Conservation (phyloP, 176 grass and related monocot species). For the Aegilops bicornis region DNA sequence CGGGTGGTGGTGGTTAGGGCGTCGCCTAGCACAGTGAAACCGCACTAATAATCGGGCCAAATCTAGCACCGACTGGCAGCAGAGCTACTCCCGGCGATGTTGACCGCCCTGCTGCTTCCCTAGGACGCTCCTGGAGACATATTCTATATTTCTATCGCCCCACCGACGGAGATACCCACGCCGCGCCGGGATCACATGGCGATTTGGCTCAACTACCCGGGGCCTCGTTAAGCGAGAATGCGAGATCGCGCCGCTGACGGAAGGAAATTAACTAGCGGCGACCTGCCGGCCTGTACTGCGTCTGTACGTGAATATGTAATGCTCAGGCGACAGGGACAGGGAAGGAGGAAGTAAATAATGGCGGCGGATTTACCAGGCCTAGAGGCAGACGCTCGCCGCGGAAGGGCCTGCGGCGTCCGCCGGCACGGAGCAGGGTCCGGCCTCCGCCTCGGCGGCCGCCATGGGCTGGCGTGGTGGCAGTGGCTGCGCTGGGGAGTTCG, state of each 20-base stretch:
- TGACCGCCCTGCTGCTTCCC: slow-evolving; percentile 30
- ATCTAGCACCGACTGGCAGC: slow-evolving; percentile 25
- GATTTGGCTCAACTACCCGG: neutral
- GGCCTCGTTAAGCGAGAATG: neutral
- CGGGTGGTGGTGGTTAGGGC: slow-evolving; percentile 51
- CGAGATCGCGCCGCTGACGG: slow-evolving; percentile 25
- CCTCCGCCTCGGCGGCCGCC: slow-evolving; percentile 19
- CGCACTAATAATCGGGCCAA: slow-evolving; percentile 32
- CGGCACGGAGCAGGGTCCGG: neutral
- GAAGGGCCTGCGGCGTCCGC: neutral
- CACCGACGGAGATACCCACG: slow-evolving; percentile 18
- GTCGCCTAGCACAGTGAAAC: slow-evolving; percentile 41
- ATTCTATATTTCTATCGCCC: slow-evolving; percentile 23
- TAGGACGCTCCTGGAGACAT: slow-evolving; percentile 6
- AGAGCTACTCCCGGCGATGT: slow-evolving; percentile 24
- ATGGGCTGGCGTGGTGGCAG: slow-evolving; percentile 10
- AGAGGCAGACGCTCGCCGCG: neutral
- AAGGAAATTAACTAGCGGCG: neutral
- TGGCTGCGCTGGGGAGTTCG: neutral
- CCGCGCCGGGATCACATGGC: slow-evolving; percentile 4
- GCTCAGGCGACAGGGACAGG: slow-evolving; percentile 33
- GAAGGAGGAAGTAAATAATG: neutral
- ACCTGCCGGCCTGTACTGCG: neutral
- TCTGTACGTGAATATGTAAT: slow-evolving; percentile 15
- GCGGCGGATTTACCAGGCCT: slow-evolving; percentile 25